phyloP scores from a whole-genome alignment of 257 asterid species.

The Ligustrum vulgare region DNA sequence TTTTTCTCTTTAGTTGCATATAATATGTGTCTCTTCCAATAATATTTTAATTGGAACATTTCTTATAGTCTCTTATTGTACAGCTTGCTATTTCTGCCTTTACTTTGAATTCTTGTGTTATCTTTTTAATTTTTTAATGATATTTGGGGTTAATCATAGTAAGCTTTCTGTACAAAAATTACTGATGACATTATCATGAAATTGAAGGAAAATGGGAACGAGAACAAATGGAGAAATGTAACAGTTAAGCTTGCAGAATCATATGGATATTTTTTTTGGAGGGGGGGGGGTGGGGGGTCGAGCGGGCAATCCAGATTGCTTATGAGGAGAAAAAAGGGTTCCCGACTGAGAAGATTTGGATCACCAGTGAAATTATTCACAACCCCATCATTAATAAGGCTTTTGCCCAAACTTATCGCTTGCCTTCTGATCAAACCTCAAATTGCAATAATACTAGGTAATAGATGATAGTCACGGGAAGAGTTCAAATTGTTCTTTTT shows the following conservation, averaged over 20 bases:
- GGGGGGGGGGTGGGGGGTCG: too few species aligned
- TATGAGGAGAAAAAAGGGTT: too few species aligned
- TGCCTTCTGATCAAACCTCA: background rate
- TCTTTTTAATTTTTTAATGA: background rate
- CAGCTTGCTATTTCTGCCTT: background rate
- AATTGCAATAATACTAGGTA: background rate
- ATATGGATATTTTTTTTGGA: constrained; percentile 94
- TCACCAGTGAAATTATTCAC: too few species aligned
- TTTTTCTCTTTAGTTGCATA: background rate
- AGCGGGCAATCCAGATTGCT: constrained; percentile 97
- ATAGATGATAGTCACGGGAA: constrained; percentile 1
- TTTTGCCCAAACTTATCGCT: constrained; percentile 4
- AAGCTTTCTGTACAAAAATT: constrained; percentile 7
- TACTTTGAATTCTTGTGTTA: background rate
- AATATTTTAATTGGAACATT: background rate
- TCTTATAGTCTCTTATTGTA: background rate
- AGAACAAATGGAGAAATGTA: constrained; percentile 90
- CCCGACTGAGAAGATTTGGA: too few species aligned
- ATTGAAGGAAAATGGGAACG: constrained; percentile 77
- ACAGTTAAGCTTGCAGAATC: constrained; percentile 91
- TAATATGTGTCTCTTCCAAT: background rate
- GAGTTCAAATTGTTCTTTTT: background rate
- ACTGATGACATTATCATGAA: constrained; percentile 85
- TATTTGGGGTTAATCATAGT: background rate
- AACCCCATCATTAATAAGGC: too few species aligned